Evolutionary conservation across 1,139 yeast species (phyloP).

Genomic region (Zygoascus hellenicus): DNA sequence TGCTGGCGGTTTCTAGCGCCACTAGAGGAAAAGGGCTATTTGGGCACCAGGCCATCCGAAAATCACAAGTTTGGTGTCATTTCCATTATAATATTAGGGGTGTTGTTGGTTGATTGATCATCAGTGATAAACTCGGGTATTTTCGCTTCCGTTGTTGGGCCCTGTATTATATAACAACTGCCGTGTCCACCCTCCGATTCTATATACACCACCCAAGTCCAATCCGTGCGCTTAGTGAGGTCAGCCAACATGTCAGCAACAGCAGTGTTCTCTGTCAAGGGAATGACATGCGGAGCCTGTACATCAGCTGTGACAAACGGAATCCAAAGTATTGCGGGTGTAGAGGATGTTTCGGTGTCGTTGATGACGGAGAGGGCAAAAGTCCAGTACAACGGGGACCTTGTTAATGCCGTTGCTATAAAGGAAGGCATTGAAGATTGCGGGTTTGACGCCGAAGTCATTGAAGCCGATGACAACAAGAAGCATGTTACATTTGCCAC

Average conservation of each 20-base stretch:
- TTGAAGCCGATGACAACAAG: not conserved
- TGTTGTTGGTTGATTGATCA: too few relatives aligned
- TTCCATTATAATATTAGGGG: too few relatives aligned
- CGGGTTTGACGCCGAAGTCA: constrained; percentile 55
- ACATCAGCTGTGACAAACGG: constrained; percentile 56
- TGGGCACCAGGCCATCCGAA: too few relatives aligned
- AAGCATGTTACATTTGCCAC: not conserved
- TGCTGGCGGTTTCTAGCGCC: too few relatives aligned
- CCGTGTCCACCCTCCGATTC: too few relatives aligned
- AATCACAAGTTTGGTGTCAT: too few relatives aligned
- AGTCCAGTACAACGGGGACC: constrained; percentile 41
- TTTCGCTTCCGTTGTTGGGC: too few relatives aligned
- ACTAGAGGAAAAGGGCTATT: too few relatives aligned
- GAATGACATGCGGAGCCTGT: constrained; percentile 91
- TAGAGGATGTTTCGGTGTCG: constrained; percentile 52
- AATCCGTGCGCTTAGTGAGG: not conserved
- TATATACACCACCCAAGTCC: too few relatives aligned
- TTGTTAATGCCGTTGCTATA: constrained; percentile 36
- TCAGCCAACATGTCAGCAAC: not conserved
- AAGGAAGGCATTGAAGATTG: constrained; percentile 58
- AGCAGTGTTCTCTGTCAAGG: constrained; percentile 32
- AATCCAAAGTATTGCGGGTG: constrained; percentile 45
- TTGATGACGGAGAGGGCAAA: constrained; percentile 68
- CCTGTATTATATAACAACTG: too few relatives aligned
- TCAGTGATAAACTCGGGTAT: too few relatives aligned